phyloP scores from a whole-genome alignment of 2,329 filamentous ascomycete species.

The Fusarium anguioides region DNA sequence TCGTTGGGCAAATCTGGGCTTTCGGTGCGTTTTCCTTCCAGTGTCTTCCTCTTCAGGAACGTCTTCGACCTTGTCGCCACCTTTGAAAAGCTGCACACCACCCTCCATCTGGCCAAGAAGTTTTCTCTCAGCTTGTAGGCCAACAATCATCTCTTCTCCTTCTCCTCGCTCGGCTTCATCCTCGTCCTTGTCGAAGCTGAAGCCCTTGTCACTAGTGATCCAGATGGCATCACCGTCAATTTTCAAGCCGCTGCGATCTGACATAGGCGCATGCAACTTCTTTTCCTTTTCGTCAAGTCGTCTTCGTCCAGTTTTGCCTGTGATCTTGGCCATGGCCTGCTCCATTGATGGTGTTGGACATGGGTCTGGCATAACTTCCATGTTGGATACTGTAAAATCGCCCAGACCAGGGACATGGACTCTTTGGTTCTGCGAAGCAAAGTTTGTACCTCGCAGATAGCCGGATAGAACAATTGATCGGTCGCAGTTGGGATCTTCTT shows the following conservation, averaged over 20 bases:
- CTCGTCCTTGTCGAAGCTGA: constrained; percentile 77
- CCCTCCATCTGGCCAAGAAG: constrained; percentile 84
- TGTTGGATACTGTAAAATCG: constrained; percentile 83
- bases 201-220: constrained; percentile 76
- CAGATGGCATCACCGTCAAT: constrained; percentile 98
- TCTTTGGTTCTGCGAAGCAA: constrained; percentile 83
- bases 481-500: constrained; percentile 89
- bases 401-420: constrained; percentile 94
- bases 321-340: constrained; percentile 83
- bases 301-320: constrained; percentile 82
- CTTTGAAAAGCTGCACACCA: constrained; percentile 87
- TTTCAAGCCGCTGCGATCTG: constrained; percentile 93
- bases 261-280: constrained; percentile 96
- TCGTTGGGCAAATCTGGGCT: constrained; percentile 67
- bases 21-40: constrained; percentile 69
- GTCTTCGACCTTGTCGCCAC: constrained; percentile 74
- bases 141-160: constrained; percentile 94
- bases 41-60: constrained; percentile 66
- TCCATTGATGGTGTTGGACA: constrained; percentile 95
- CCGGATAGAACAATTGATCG: constrained; percentile 91
- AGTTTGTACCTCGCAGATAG: constrained; percentile 94
- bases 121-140: constrained; percentile 83
- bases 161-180: constrained; percentile 84
- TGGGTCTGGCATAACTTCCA: constrained; percentile 91
- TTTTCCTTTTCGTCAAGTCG: constrained; percentile 97